phyloP scores from a whole-genome alignment of 2,329 filamentous ascomycete genomes.

The Ophiocordyceps sinensis region DNA sequence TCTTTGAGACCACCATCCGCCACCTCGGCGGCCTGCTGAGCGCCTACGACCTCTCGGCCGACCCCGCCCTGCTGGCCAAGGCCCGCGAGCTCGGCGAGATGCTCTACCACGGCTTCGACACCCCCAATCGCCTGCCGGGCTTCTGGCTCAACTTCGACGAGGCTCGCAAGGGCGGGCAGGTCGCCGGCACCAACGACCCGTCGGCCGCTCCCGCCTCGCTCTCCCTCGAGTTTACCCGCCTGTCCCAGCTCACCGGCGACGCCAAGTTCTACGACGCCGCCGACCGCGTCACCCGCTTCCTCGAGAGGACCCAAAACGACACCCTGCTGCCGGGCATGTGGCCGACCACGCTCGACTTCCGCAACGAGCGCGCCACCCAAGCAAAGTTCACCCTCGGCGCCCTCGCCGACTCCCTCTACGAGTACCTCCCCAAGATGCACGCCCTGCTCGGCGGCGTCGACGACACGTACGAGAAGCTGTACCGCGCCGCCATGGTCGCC shows the following conservation, averaged over 20 bases:
- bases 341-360: conserved; percentile 49
- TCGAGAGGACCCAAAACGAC: conserved; percentile 52
- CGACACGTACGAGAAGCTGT: conserved; percentile 49
- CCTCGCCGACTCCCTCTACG: conserved; percentile 42
- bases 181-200: conserved; percentile 32
- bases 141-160: conserved; percentile 30
- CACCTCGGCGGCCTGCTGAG: conserved; percentile 36
- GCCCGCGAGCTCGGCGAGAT: conserved; percentile 38
- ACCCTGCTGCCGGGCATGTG: conserved; percentile 67
- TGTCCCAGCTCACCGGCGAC: conserved; percentile 59
- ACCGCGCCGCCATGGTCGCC: conserved; percentile 47
- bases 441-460: conserved; percentile 50
- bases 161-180: conserved; percentile 28
- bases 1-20: conserved; percentile 42
- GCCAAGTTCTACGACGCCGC: conserved; percentile 66
- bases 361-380: conserved; percentile 35
- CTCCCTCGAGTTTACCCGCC: conserved; percentile 58
- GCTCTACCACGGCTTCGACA: conserved; percentile 40
- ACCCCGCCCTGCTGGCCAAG: conserved; percentile 30
- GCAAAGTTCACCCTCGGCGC: conserved; percentile 37
- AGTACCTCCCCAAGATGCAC: conserved; percentile 48
- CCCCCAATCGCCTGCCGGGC: conserved; percentile 34
- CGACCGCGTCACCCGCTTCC: conserved; percentile 54
- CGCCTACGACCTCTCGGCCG: conserved; percentile 34
- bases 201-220: conserved; percentile 46